Base-by-base conservation (phyloP, 805 yeast genomes). In the Metschnikowia gelsemii region DNA sequence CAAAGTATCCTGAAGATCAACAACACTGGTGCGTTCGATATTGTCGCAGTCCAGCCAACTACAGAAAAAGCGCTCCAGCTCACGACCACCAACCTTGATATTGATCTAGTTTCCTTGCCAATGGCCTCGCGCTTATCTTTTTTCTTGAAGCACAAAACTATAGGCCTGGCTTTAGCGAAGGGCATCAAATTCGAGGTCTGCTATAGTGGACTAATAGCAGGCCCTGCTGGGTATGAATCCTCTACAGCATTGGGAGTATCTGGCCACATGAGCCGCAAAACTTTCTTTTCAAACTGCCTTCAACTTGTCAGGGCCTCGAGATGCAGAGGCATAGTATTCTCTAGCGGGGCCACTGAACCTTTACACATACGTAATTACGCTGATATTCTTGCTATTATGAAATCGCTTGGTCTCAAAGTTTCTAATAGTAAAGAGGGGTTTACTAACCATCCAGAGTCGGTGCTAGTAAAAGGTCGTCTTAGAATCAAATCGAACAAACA, bases 111-210 rank as follows among this genome's bases (percentile, higher is more conserved):
- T 14, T 80, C 96, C 1, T 73, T 93, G 40, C 80, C 84, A 39
- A 75, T 84, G 58, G 64, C 76, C 19, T 68, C 72, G 31, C 75
- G 87, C 43, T 63, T 88, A 35, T 91, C 95, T 0, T 82, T 79
- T 48, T 87, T 80, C 58, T 66, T 93, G 50, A 84, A 84, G 53
- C 96, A 89, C 64, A 88, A 89, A 54, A 79, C 87, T 1, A 73
- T 88, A 7, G 85, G 96, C 31, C 80, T 88, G 30, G 96, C 95
- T 1, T 72, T 87, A 3, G 83, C 82, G 14, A 76, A 88, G 37
- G 98, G 98, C 2, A 76, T 88, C 19, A 79, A 80, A 50, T 76
- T 93, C 49, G 99, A 93, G 58, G 73, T 93, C 7, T 73, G 79
- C 33, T 91, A 91, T 62, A 59, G 76, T 6, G 68, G 78, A 23